phyloP scores from a whole-genome alignment of 2,329 filamentous ascomycete species.

The Talaromyces amestolkiae region DNA sequence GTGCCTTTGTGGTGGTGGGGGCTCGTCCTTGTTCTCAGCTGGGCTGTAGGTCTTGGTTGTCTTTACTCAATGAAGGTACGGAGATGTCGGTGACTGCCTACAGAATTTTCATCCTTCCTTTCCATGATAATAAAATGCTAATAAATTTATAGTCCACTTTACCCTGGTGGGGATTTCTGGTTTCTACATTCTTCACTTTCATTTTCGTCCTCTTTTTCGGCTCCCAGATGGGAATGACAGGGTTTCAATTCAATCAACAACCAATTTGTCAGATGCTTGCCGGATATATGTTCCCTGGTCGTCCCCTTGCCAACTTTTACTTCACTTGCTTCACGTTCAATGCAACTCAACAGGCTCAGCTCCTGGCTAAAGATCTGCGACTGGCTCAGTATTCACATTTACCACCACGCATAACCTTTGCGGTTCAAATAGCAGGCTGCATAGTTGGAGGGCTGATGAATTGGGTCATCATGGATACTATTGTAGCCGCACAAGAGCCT shows the following conservation, averaged over 20 bases:
- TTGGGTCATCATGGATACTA: slow-evolving; percentile 47
- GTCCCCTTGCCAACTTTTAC: slow-evolving; percentile 35
- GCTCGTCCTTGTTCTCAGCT: slow-evolving; percentile 34
- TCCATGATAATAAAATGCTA: not conserved
- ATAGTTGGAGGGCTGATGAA: slow-evolving; percentile 40
- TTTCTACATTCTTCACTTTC: slow-evolving; percentile 37
- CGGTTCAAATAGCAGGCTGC: slow-evolving; percentile 31
- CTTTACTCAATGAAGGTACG: slow-evolving; percentile 33
- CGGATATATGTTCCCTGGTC: slow-evolving; percentile 47
- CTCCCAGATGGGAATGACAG: slow-evolving; percentile 38
- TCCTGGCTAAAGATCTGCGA: slow-evolving; percentile 35
- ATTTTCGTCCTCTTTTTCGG: slow-evolving; percentile 44
- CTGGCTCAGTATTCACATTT: slow-evolving; percentile 40
- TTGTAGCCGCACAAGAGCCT: slow-evolving; percentile 45
- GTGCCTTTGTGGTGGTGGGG: slow-evolving; percentile 47
- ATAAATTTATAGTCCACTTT: slow-evolving; percentile 31
- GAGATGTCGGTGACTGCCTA: not conserved
- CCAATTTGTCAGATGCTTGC: slow-evolving; percentile 50
- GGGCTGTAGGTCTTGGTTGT: slow-evolving; percentile 39
- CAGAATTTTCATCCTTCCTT: not conserved
- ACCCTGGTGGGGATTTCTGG: slow-evolving; percentile 46
- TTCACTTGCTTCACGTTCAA: slow-evolving; percentile 34
- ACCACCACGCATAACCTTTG: slow-evolving; percentile 46
- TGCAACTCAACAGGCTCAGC: slow-evolving; percentile 27
- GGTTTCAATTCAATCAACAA: slow-evolving; percentile 44